Conservation (phyloP, 257 asterid genomes). For the Penstemon davidsonii region DNA sequence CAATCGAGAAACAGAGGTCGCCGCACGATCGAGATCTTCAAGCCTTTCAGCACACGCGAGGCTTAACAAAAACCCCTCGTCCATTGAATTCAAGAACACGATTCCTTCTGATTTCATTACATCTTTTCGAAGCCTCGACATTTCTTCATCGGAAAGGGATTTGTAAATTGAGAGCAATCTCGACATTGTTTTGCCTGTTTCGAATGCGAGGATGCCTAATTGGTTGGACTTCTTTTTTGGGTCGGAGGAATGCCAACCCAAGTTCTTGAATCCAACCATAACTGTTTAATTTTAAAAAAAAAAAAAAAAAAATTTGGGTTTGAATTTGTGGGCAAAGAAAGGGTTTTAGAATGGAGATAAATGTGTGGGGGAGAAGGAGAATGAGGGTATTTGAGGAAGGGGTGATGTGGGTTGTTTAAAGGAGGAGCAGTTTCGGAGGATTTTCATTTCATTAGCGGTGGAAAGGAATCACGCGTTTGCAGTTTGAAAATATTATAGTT, state of each 20-base stretch:
- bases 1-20: conserved; percentile 52
- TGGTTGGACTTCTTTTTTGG: conserved; percentile 28
- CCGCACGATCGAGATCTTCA: conserved; percentile 74
- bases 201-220: conserved; percentile 71
- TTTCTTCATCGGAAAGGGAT: conserved; percentile 53
- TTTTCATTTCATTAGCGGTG: background rate
- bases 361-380: background rate
- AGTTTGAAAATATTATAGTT: background rate
- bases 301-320: background rate
- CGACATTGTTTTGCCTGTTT: conserved; percentile 73
- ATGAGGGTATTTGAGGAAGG: background rate
- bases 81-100: conserved; percentile 56
- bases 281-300: background rate
- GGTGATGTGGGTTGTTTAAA: background rate
- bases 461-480: conserved; percentile 10
- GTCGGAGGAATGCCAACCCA: conserved; percentile 50
- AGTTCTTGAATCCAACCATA: conserved; percentile 46
- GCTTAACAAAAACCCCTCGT: conserved; percentile 52
- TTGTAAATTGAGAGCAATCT: conserved; percentile 60
- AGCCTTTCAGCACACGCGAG: conserved; percentile 73
- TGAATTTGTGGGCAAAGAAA: conserved; percentile 2
- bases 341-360: conserved; percentile 20
- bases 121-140: conserved; percentile 38
- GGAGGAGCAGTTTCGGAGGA: background rate
- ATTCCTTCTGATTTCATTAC: conserved; percentile 54